Evolutionary conservation across 163 green algal genomes (phyloP).

Genomic region (Scenedesmus sp.): DNA sequence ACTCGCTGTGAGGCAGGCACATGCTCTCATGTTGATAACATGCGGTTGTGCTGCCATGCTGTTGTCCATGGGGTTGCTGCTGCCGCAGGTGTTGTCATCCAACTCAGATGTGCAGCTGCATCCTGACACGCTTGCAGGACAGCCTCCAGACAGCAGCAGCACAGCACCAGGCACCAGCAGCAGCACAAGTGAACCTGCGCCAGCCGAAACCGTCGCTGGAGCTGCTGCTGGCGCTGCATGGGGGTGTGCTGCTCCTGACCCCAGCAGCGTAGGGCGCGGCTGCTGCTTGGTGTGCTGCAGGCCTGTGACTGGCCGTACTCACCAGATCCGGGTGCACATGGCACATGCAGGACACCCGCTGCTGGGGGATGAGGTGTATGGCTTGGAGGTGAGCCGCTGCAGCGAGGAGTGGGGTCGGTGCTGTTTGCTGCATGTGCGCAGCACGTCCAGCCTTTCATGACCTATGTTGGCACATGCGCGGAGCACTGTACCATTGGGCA

Average conservation of each 20-base stretch:
- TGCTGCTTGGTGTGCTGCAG: slow-evolving; percentile 51
- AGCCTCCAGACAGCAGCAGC: neutral
- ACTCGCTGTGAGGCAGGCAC: neutral
- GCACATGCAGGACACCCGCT: slow-evolving; percentile 84
- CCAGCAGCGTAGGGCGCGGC: neutral
- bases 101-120: slow-evolving; percentile 9
- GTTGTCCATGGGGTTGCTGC: neutral
- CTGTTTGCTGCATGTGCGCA: neutral
- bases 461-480: no score
- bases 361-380: slow-evolving; percentile 91
- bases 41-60: neutral
- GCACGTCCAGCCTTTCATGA: no score
- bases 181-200: neutral
- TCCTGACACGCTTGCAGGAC: neutral
- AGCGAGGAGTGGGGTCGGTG: neutral
- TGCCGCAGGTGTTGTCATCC: slow-evolving; percentile 27
- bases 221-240: neutral
- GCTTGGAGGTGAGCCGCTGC: slow-evolving; percentile 55
- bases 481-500: no score
- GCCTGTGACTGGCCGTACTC: slow-evolving; percentile 90
- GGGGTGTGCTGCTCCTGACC: neutral
- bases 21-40: no score
- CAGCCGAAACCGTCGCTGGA: neutral
- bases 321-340: slow-evolving; percentile 95
- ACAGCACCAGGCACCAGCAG: neutral